phyloP scores from a whole-genome alignment of 2,329 filamentous ascomycete genomes.

The Fusarium equiseti region DNA sequence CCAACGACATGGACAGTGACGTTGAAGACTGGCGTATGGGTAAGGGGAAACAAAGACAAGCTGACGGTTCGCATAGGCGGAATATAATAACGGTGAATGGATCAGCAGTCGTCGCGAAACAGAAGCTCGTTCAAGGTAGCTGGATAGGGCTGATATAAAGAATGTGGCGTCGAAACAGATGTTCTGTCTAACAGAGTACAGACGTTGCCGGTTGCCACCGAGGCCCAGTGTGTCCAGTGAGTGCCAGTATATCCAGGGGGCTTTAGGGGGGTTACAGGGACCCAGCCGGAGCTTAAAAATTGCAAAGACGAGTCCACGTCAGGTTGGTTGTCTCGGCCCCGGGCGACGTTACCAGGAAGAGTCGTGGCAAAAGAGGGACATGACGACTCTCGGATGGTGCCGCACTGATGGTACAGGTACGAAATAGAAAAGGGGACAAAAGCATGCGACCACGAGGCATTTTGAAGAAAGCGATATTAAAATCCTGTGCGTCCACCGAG shows the following conservation, averaged over 20 bases:
- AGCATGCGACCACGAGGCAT: conserved; percentile 48
- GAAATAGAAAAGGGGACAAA: conserved; percentile 27
- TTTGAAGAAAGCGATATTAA: conserved; percentile 48
- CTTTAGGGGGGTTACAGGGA: conserved; percentile 28
- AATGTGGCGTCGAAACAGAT: conserved; percentile 40
- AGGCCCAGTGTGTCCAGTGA: conserved; percentile 23
- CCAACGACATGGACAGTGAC: conserved; percentile 43
- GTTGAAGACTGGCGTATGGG: conserved; percentile 15
- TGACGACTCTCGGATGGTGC: conserved; percentile 40
- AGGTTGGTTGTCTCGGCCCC: conserved; percentile 38
- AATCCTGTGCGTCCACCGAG: conserved; percentile 48
- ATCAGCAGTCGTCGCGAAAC: conserved; percentile 10
- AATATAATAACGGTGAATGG: conserved; percentile 8
- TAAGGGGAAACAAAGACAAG: conserved; percentile 9
- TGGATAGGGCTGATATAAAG: conserved; percentile 49
- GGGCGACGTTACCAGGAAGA: conserved; percentile 40
- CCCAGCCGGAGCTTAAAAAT: conserved; percentile 39
- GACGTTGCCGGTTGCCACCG: conserved; percentile 46
- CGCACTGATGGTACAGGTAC: conserved; percentile 14
- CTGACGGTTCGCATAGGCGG: conserved; percentile 13
- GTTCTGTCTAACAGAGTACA: conserved; percentile 18
- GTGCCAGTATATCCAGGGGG: conserved; percentile 30
- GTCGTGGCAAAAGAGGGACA: conserved; percentile 45
- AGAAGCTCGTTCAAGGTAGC: conserved; percentile 24
- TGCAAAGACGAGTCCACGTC: conserved; percentile 29